phyloP scores from a whole-genome alignment of 2,329 filamentous ascomycete species.

The Neopestalotiopsis clavispora region DNA sequence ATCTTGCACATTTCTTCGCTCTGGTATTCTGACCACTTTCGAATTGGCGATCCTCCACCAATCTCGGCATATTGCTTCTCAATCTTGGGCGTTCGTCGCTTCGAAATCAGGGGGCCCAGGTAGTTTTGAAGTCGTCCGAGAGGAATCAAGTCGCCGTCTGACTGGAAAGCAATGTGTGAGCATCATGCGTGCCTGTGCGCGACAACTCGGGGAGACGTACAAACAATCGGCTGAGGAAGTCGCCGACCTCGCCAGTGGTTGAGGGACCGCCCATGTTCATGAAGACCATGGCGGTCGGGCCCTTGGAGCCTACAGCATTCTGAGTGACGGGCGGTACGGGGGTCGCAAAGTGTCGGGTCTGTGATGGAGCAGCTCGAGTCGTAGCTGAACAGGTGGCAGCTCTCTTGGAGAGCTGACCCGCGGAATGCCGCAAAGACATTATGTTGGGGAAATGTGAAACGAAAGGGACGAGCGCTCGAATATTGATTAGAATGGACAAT shows the following conservation, averaged over 20 bases:
- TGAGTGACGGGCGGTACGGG: conserved; percentile 80
- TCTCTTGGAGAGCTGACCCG: conserved; percentile 41
- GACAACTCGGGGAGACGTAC: conserved; percentile 56
- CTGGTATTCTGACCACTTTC: conserved; percentile 97
- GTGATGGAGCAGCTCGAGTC: conserved; percentile 35
- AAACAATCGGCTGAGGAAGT: conserved; percentile 90
- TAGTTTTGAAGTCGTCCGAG: conserved; percentile 90
- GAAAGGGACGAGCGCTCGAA: neutral
- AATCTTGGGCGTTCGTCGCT: conserved; percentile 91
- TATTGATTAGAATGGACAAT: neutral
- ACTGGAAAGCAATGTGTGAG: conserved; percentile 52
- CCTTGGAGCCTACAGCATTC: conserved; percentile 70
- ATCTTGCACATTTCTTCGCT: conserved; percentile 96
- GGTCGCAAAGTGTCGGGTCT: conserved; percentile 60
- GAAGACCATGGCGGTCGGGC: conserved; percentile 97
- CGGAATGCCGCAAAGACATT: conserved; percentile 48
- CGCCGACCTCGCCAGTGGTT: conserved; percentile 83
- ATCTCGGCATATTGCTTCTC: conserved; percentile 94
- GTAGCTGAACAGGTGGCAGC: conserved; percentile 29
- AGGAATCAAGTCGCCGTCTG: conserved; percentile 94
- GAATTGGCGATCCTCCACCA: conserved; percentile 95
- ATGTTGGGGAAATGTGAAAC: conserved; percentile 13
- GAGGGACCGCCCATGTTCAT: conserved; percentile 98
- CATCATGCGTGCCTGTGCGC: neutral
- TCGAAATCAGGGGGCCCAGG: conserved; percentile 85